phyloP scores from a whole-genome alignment of 441 rosid genomes.

The Arabidopsis lyrata region DNA sequence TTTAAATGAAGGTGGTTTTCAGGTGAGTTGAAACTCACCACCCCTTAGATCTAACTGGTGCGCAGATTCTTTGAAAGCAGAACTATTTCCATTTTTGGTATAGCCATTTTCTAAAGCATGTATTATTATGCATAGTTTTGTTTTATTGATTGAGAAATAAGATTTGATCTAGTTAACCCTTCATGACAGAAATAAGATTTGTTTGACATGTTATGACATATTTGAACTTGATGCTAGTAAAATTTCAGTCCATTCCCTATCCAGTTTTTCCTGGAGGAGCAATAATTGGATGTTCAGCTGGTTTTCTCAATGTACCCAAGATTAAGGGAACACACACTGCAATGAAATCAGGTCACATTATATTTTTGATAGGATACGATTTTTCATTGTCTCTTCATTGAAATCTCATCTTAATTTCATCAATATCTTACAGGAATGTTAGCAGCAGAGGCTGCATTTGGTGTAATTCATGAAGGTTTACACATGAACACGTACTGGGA shows the following conservation, averaged over 20 bases:
- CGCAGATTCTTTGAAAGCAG: constrained; percentile 6
- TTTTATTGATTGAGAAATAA: neutral
- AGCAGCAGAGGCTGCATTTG: constrained; percentile 93
- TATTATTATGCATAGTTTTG: neutral
- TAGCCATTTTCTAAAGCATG: neutral
- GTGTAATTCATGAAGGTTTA: constrained; percentile 61
- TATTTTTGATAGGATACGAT: neutral
- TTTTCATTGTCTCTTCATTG: neutral
- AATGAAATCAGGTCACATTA: constrained; percentile 87
- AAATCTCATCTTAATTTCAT: neutral
- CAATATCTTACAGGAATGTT: constrained; percentile 74
- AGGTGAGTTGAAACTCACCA: constrained; percentile 57
- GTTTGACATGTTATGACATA: constrained; percentile 43
- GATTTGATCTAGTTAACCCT: neutral
- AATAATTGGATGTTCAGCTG: constrained; percentile 96
- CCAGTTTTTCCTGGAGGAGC: constrained; percentile 99
- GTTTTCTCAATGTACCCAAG: constrained; percentile 95
- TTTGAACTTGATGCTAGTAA: constrained; percentile 80
- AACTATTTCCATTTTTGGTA: neutral
- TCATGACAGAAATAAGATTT: neutral
- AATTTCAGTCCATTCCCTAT: constrained; percentile 99
- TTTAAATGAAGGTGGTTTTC: constrained; percentile 96
- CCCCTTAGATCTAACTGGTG: neutral
- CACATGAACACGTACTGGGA: constrained; percentile 84
- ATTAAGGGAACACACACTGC: constrained; percentile 99